Conservation (phyloP, 2,329 filamentous ascomycete genomes). For the Amylocarpus encephaloides region DNA sequence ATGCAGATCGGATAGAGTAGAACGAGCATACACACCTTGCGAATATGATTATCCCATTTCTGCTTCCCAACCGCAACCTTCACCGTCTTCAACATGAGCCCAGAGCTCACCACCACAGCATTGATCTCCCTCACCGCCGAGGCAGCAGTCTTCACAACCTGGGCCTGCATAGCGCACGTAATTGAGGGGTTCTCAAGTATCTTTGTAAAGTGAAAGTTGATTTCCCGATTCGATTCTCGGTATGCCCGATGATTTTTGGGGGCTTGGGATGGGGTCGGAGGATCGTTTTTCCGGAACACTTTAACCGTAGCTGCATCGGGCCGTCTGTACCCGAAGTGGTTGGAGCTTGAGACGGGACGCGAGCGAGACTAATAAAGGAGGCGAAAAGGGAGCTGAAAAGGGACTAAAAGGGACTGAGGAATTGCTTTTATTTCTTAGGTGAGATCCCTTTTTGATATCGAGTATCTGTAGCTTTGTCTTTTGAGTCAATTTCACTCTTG, state of each 20-base stretch:
- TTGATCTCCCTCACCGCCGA: slow-evolving; percentile 19
- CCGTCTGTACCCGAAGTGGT: too few species aligned
- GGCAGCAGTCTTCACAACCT: slow-evolving; percentile 8
- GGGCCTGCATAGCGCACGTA: slow-evolving; percentile 2
- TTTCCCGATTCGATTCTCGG: not conserved
- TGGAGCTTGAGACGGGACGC: too few species aligned
- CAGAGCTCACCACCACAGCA: slow-evolving; percentile 66
- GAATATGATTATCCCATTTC: slow-evolving; percentile 65
- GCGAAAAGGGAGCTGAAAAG: too few species aligned
- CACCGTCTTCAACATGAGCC: slow-evolving; percentile 71
- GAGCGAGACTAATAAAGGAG: too few species aligned
- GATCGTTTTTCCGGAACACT: too few species aligned
- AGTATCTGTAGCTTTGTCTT: too few species aligned
- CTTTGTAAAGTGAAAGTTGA: not conserved
- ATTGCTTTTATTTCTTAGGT: too few species aligned
- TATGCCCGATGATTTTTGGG: not conserved
- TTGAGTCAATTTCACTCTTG: too few species aligned
- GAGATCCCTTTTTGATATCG: too few species aligned
- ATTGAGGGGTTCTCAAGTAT: not conserved
- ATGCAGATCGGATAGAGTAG: not conserved
- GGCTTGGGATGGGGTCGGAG: too few species aligned
- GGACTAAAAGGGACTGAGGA: too few species aligned
- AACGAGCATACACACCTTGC: slow-evolving; percentile 51
- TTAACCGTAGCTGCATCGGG: too few species aligned
- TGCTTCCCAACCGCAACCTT: slow-evolving; percentile 68